Conservation (phyloP, 2,329 filamentous ascomycete genomes). For the Pezicula rhizophila region DNA sequence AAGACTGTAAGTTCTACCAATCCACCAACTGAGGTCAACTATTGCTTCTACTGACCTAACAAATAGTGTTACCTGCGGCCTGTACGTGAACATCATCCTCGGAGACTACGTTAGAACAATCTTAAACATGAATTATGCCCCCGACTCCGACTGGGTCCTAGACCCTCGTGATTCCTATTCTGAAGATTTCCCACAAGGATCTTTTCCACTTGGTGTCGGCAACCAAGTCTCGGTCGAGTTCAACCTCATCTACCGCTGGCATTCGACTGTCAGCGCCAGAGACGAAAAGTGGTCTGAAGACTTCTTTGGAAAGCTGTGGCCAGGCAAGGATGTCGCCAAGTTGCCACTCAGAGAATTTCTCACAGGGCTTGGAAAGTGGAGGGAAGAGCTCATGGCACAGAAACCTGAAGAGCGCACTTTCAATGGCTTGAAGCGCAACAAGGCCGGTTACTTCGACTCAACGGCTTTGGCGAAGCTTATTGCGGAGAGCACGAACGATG, state of each 20-base stretch:
- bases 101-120: slow-evolving; percentile 71
- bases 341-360: slow-evolving; percentile 43
- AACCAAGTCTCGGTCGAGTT: slow-evolving; percentile 83
- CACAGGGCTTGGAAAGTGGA: slow-evolving; percentile 46
- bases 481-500: slow-evolving; percentile 62
- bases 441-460: slow-evolving; percentile 62
- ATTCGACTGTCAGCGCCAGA: slow-evolving; percentile 65
- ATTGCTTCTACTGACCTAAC: slow-evolving; percentile 58
- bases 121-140: slow-evolving; percentile 14
- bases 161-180: slow-evolving; percentile 68
- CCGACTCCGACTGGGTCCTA: slow-evolving; percentile 62
- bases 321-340: slow-evolving; percentile 46
- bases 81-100: slow-evolving; percentile 73
- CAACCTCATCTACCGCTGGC: slow-evolving; percentile 82
- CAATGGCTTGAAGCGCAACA: slow-evolving; percentile 53
- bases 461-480: slow-evolving; percentile 68
- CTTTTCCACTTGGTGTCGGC: slow-evolving; percentile 64
- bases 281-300: slow-evolving; percentile 76
- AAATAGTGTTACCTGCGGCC: slow-evolving; percentile 59
- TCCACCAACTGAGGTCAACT: slow-evolving; percentile 52
- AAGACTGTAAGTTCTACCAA: slow-evolving; percentile 38
- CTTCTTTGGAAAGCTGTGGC: slow-evolving; percentile 54
- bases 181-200: slow-evolving; percentile 23
- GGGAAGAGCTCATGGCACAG: slow-evolving; percentile 32
- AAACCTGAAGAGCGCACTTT: slow-evolving; percentile 66